A percentile compares a stretch with the other conserved stretches of the same genome.
Conservation (phyloP, 2,329 filamentous ascomycete species). For the Paramyrothecium roridum region DNA sequence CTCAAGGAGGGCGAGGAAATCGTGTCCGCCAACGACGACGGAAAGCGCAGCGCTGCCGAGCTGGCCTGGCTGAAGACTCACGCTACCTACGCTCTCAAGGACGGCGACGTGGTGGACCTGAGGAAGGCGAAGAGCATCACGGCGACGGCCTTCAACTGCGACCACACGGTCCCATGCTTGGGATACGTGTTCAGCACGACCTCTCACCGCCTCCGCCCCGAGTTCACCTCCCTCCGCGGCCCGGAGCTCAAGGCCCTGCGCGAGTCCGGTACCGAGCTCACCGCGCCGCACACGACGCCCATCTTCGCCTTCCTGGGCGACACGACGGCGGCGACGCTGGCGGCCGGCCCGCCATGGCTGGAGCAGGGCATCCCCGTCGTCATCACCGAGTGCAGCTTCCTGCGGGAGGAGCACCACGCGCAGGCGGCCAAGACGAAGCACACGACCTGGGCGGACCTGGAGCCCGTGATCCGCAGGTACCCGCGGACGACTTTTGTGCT, state of each 20-base stretch:
- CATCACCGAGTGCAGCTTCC: constrained; percentile 47
- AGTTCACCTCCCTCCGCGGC: constrained; percentile 31
- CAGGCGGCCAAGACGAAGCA: constrained; percentile 45
- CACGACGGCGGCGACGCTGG: constrained; percentile 37
- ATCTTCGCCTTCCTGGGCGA: constrained; percentile 48
- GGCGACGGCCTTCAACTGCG: constrained; percentile 40
- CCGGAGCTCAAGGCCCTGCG: constrained; percentile 34
- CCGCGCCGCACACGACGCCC: constrained; percentile 31
- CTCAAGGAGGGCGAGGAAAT: constrained; percentile 8
- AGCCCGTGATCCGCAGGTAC: constrained; percentile 39
- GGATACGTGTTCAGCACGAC: constrained; percentile 42
- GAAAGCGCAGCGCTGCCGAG: constrained; percentile 11
- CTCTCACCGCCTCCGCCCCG: constrained; percentile 33
- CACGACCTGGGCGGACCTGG: constrained; percentile 43
- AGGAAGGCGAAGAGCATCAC: constrained; percentile 30
- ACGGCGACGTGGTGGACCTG: constrained; percentile 32
- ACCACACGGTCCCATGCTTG: constrained; percentile 44
- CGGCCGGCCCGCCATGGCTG: constrained; percentile 36
- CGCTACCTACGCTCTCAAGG: constrained; percentile 30
- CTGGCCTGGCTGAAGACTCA: constrained; percentile 32
- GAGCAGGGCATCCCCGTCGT: constrained; percentile 36
- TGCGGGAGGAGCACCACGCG: constrained; percentile 36
- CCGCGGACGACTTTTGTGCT: constrained; percentile 41
- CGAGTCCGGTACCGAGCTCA: constrained; percentile 33
- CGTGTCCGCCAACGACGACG: constrained; percentile 7